A percentile compares a stretch with the other conserved stretches of the same genome.
Evolutionary conservation across 169 alveolate species (phyloP).

Genomic region (Perkinsus chesapeaki): DNA sequence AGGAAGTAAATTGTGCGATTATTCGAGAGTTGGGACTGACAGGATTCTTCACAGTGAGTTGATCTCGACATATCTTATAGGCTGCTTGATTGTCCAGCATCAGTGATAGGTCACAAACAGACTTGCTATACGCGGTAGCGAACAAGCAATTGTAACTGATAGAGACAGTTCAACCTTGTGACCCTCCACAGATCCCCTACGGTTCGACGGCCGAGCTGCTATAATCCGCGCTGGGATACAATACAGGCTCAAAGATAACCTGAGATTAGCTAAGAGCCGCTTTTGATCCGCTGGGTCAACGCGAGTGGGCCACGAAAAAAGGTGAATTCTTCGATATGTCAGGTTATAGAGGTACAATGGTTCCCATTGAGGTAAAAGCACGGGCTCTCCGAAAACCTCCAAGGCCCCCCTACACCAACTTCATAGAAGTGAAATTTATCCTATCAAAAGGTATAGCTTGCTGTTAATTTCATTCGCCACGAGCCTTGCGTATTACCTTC

Average conservation of each 20-base stretch:
- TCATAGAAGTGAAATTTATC: too few species aligned
- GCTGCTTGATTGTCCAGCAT: conserved; percentile 71
- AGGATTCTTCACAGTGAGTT: conserved; percentile 61
- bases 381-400: too few species aligned
- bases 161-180: not conserved
- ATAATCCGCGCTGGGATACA: conserved; percentile 61
- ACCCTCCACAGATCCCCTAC: not conserved
- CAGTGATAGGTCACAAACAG: conserved; percentile 60
- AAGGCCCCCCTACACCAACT: too few species aligned
- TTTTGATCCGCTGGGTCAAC: not conserved
- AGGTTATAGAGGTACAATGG: too few species aligned
- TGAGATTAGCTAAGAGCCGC: not conserved
- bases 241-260: conserved; percentile 51
- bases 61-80: conserved; percentile 60
- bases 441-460: not conserved
- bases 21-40: not conserved
- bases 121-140: conserved; percentile 53
- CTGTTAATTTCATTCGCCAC: too few species aligned
- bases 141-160: conserved; percentile 56
- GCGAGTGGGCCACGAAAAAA: too few species aligned
- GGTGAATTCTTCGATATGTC: too few species aligned
- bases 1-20: not conserved
- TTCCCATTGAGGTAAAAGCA: too few species aligned
- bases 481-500: conserved; percentile 31
- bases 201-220: conserved; percentile 68